Evolutionary conservation across 768 basidiomycete genomes (phyloP).

Genomic region (Tulasnella sp.): DNA sequence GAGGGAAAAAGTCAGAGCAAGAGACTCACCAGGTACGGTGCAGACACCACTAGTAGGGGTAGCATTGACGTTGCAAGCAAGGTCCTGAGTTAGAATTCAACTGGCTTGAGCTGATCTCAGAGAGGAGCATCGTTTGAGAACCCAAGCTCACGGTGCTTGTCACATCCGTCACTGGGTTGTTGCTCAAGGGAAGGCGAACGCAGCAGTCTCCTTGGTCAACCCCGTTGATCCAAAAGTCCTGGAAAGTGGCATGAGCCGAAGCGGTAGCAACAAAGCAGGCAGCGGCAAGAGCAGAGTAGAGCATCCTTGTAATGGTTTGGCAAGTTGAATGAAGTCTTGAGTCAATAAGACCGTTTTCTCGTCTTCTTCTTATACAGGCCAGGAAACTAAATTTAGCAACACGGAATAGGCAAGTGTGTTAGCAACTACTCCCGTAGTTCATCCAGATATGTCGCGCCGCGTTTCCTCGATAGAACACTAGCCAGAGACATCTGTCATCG

Average conservation of each 20-base stretch:
- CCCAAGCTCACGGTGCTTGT: conserved; percentile 21
- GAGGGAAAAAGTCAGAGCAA: too few relatives aligned
- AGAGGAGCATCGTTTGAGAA: neutral
- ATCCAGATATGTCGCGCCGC: too few relatives aligned
- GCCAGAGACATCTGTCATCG: too few relatives aligned
- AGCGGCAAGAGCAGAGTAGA: neutral
- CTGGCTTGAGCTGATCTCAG: neutral
- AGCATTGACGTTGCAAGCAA: conserved; percentile 37
- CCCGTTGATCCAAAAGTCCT: conserved; percentile 39
- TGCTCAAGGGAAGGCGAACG: conserved; percentile 35
- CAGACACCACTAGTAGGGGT: conserved; percentile 31
- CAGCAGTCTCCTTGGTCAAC: conserved; percentile 39
- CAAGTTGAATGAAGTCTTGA: too few relatives aligned
- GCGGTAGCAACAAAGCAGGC: conserved; percentile 15
- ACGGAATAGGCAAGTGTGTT: too few relatives aligned
- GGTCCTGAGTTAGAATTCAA: conserved; percentile 26
- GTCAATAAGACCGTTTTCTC: too few relatives aligned
- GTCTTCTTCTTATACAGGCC: too few relatives aligned
- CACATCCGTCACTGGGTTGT: conserved; percentile 31
- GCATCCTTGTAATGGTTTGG: conserved; percentile 1
- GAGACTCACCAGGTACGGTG: conserved; percentile 23
- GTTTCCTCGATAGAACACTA: too few relatives aligned
- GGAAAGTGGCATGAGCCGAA: conserved; percentile 43
- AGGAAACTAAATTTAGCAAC: too few relatives aligned
- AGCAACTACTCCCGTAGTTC: too few relatives aligned